A percentile compares a stretch with the other conserved stretches of the same genome.
These are phyloP conservation scores for Rhododendron williamsianum DNA, from an alignment of 148 eudicot species.

Conservation along the genomic window DNA sequence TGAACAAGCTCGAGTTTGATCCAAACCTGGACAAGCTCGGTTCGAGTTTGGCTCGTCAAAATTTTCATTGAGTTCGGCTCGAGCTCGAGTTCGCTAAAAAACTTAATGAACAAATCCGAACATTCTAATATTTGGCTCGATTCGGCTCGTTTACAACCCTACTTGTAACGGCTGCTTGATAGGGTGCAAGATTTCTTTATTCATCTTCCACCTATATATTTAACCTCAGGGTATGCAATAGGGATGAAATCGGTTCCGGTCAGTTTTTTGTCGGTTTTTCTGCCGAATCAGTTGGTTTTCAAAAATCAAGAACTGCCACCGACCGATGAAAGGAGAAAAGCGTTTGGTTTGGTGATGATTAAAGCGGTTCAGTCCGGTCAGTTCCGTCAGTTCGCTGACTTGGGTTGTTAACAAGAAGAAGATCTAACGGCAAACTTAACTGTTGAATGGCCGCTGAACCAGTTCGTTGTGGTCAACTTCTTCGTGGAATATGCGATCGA, in stretches of 20 bases:
- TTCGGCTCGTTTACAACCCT: no score
- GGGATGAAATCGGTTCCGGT: background rate
- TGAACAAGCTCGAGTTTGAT: no score
- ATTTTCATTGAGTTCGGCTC: no score
- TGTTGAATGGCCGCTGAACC: background rate
- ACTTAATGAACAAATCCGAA: no score
- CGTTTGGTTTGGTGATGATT: background rate
- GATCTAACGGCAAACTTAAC: background rate
- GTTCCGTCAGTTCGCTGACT: background rate
- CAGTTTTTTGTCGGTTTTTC: background rate
- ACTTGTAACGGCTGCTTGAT: background rate
- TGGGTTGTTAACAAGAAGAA: background rate
- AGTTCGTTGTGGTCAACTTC: background rate
- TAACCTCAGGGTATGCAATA: background rate
- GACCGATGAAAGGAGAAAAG: background rate
- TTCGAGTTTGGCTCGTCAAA: no score
- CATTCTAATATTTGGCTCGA: no score
- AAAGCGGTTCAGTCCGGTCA: background rate
- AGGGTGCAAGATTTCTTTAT: background rate
- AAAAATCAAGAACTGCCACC: background rate
- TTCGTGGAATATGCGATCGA: background rate
- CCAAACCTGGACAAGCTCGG: no score
- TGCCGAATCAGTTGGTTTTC: background rate
- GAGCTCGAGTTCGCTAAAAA: no score
- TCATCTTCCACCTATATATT: background rate